Conservation (phyloP, 345 rosid genomes). For the Corymbia maculata region DNA sequence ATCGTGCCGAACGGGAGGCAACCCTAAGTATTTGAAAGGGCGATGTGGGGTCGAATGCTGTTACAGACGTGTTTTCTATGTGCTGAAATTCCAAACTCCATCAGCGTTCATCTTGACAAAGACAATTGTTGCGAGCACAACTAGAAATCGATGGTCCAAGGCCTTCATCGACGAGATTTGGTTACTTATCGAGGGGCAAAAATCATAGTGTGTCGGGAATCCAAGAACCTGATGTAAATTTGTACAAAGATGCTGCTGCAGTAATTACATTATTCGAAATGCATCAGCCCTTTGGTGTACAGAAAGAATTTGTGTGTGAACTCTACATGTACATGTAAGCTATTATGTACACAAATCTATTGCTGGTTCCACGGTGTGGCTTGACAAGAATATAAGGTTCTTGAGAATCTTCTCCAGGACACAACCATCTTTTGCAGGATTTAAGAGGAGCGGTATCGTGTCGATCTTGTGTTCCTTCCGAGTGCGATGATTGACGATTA, state of each 20-base stretch:
- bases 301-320: not conserved
- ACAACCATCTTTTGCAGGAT: not conserved
- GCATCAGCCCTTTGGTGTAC: not conserved
- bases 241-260: not conserved
- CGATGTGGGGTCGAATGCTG: not conserved
- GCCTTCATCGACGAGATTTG: not conserved
- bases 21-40: not conserved
- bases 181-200: not conserved
- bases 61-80: not conserved
- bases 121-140: not conserved
- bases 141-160: not conserved
- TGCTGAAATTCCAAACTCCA: not conserved
- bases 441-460: not conserved
- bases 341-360: not conserved
- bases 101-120: not conserved
- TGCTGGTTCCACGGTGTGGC: not conserved
- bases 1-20: not conserved
- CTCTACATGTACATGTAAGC: too few relatives aligned
- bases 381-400: not conserved
- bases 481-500: not conserved
- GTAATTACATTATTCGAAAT: not conserved
- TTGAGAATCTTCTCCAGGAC: not conserved
- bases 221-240: not conserved
- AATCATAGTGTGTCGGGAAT: not conserved
- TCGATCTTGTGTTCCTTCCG: not conserved